Evolutionary conservation across 805 yeast genomes (phyloP).

Genomic region (Suhomyces sp.): DNA sequence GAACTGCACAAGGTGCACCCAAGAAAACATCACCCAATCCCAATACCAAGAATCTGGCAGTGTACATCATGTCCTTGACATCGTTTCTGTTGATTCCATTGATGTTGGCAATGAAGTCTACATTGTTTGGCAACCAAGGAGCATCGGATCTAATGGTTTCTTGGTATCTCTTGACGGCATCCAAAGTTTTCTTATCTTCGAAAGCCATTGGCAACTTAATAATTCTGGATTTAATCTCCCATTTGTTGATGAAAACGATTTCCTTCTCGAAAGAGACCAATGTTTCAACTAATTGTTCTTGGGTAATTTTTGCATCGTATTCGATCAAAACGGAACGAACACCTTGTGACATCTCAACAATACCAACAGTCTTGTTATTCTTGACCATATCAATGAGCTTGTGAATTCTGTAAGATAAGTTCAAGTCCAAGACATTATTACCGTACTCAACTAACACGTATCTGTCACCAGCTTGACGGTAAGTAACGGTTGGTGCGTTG

Average conservation of each 20-base stretch:
- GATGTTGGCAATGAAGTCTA: slow-evolving; percentile 88
- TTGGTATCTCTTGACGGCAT: slow-evolving; percentile 84
- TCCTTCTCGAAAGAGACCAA: slow-evolving; percentile 74
- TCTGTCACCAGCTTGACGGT: slow-evolving; percentile 97
- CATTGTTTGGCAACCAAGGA: slow-evolving; percentile 98
- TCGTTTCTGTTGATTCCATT: slow-evolving; percentile 75
- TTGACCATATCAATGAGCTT: slow-evolving; percentile 72
- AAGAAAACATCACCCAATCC: slow-evolving; percentile 97
- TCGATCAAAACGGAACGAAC: slow-evolving; percentile 92
- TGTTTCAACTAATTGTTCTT: slow-evolving; percentile 57
- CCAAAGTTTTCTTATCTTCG: slow-evolving; percentile 86
- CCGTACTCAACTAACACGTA: slow-evolving; percentile 92
- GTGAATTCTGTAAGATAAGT: slow-evolving; percentile 80
- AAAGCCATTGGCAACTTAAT: slow-evolving; percentile 93
- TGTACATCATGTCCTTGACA: slow-evolving; percentile 79
- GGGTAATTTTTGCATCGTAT: slow-evolving; percentile 67
- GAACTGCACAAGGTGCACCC: slow-evolving; percentile 99
- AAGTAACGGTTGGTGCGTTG: slow-evolving; percentile 67
- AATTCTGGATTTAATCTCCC: slow-evolving; percentile 83
- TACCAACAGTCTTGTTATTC: slow-evolving; percentile 66
- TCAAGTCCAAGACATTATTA: slow-evolving; percentile 80
- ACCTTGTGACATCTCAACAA: slow-evolving; percentile 95
- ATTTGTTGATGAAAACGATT: slow-evolving; percentile 67
- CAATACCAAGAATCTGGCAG: slow-evolving; percentile 86
- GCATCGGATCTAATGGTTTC: slow-evolving; percentile 93